Conservation (phyloP, 2,329 filamentous ascomycete genomes). For the Aureobasidium melanogenum region DNA sequence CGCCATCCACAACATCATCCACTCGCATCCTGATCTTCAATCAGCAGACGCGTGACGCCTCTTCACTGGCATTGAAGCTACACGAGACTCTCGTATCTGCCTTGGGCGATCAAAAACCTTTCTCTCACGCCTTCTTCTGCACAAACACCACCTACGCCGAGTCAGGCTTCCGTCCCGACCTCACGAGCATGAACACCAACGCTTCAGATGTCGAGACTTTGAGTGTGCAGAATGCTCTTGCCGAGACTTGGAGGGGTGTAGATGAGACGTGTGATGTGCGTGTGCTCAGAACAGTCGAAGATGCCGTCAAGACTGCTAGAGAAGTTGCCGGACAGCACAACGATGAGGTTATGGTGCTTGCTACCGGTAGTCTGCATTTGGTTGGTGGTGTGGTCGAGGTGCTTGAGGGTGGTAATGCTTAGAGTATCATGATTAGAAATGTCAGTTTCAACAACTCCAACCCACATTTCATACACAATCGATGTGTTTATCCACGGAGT, state of each 20-base stretch:
- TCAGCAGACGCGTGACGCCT: constrained; percentile 76
- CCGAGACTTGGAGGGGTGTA: constrained; percentile 49
- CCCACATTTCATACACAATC: too few species aligned
- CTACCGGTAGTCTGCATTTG: constrained; percentile 78
- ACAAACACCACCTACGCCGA: constrained; percentile 62
- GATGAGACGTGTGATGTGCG: constrained; percentile 46
- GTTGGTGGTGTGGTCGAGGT: constrained; percentile 71
- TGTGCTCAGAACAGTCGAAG: constrained; percentile 58
- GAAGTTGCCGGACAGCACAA: constrained; percentile 21
- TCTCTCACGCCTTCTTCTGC: constrained; percentile 71
- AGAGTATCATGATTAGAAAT: neutral
- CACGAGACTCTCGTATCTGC: constrained; percentile 45
- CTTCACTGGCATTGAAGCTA: constrained; percentile 54
- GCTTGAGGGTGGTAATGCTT: constrained; percentile 42
- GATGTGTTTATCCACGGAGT: too few species aligned
- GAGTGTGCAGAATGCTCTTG: constrained; percentile 60
- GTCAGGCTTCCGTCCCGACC: constrained; percentile 53
- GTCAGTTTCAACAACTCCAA: neutral
- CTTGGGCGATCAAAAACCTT: constrained; percentile 36
- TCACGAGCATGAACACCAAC: constrained; percentile 54
- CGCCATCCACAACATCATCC: constrained; percentile 21
- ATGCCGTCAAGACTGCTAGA: constrained; percentile 54
- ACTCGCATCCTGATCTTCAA: constrained; percentile 73
- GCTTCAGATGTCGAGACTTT: constrained; percentile 49
- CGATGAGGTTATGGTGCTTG: constrained; percentile 52